Percentiles rank a stretch among this genome's conserved stretches.
These are phyloP conservation scores for Mycena vitilis DNA, from an alignment of 768 basidiomycete genomes.

Conservation along the genomic window DNA sequence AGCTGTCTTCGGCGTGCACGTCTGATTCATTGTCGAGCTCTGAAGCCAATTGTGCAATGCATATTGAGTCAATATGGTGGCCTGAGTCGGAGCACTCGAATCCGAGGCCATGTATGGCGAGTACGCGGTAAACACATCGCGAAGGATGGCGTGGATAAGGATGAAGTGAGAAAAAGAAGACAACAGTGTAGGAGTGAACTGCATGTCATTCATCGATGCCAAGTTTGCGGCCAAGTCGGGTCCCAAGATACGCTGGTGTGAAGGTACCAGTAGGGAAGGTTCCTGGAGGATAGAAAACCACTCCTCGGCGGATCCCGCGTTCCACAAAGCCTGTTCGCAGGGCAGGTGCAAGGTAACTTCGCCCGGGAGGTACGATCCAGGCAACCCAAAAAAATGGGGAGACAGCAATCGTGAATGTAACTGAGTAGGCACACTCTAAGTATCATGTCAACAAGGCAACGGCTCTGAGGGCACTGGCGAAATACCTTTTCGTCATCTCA, in stretches of 20 bases:
- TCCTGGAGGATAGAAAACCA: constrained; percentile 59
- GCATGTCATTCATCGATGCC: constrained; percentile 48
- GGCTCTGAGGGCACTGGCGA: not conserved
- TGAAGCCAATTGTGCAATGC: constrained; percentile 71
- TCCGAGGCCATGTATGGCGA: constrained; percentile 1
- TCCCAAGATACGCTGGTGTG: constrained; percentile 10
- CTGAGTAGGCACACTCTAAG: too few species aligned
- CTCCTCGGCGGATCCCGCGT: constrained; percentile 57
- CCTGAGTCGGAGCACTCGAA: not conserved
- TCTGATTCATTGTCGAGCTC: constrained; percentile 59
- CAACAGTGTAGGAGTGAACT: constrained; percentile 38
- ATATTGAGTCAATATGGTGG: constrained; percentile 56
- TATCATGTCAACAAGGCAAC: too few species aligned
- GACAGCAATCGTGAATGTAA: constrained; percentile 68
- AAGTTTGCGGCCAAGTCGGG: constrained; percentile 8
- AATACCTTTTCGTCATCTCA: constrained; percentile 69
- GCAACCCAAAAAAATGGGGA: constrained; percentile 66
- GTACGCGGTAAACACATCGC: constrained; percentile 37
- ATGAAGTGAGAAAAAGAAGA: constrained; percentile 59
- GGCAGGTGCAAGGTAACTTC: constrained; percentile 67
- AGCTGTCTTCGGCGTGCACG: constrained; percentile 43
- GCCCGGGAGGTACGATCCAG: constrained; percentile 57
- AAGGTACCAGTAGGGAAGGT: constrained; percentile 46
- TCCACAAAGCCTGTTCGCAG: constrained; percentile 69
- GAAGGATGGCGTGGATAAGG: constrained; percentile 59